Percentiles rank a stretch among this genome's conserved stretches.
Evolutionary conservation across 345 rosid genomes (phyloP).

Genomic region (Moringa oleifera): DNA sequence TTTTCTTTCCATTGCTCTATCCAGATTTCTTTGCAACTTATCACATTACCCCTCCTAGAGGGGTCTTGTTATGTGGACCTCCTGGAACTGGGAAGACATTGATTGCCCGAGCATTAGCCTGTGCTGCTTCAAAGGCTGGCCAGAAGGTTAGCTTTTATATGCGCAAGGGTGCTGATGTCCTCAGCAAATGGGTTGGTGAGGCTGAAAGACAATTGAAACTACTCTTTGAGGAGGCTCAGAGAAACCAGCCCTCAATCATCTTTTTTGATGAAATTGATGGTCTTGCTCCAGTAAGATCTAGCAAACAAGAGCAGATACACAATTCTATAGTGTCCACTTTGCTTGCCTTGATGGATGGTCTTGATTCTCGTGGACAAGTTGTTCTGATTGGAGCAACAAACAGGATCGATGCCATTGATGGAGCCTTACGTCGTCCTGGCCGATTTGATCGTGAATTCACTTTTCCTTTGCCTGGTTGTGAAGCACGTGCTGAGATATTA

Average conservation of each 20-base stretch:
- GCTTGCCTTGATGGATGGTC: constrained; percentile 99
- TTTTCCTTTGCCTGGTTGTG: constrained; percentile 97
- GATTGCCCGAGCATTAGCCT: constrained; percentile 98
- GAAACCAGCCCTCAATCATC: constrained; percentile 97
- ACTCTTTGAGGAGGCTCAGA: constrained; percentile 98
- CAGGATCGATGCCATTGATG: constrained; percentile 99
- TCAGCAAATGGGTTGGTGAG: constrained; percentile 99
- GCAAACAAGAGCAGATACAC: constrained; percentile 99
- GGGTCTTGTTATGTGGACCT: constrained; percentile 97
- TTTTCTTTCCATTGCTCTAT: constrained; percentile 92
- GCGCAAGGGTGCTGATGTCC: constrained; percentile 99
- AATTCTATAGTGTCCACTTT: constrained; percentile 97
- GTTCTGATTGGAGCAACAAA: constrained; percentile 99
- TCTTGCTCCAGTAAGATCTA: constrained; percentile 98
- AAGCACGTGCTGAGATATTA: constrained; percentile 95
- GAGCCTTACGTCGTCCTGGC: constrained; percentile 99
- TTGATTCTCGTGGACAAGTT: constrained; percentile 99
- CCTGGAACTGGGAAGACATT: constrained; percentile 99
- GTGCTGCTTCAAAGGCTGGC: constrained; percentile 99
- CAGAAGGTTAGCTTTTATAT: constrained; percentile 99
- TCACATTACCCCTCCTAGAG: constrained; percentile 95
- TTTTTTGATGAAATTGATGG: constrained; percentile 99
- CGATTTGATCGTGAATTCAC: constrained; percentile 97
- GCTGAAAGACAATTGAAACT: constrained; percentile 97
- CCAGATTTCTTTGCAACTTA: constrained; percentile 99